Conservation (phyloP, 1,284 basidiomycete species). For the Takashimella koratensis region DNA sequence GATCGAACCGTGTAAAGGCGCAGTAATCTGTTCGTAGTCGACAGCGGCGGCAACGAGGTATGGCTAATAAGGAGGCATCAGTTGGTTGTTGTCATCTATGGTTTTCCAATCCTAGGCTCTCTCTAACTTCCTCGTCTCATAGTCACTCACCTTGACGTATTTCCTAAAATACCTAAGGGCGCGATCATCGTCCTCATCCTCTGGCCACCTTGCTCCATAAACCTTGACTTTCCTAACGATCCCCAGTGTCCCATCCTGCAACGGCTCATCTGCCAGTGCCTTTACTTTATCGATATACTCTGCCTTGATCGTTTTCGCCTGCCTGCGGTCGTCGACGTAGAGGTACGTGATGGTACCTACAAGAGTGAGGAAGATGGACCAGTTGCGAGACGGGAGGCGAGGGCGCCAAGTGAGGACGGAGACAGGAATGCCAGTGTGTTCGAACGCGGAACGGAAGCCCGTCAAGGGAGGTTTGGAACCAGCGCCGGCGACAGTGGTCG, state of each 20-base stretch:
- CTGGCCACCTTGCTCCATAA: constrained; percentile 85
- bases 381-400: constrained; percentile 78
- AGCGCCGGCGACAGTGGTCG: neutral
- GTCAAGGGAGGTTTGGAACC: constrained; percentile 15
- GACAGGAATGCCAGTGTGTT: constrained; percentile 52
- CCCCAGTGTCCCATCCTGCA: constrained; percentile 59
- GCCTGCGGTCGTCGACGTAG: constrained; percentile 78
- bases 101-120: no score
- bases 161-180: constrained; percentile 84
- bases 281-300: constrained; percentile 77
- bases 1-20: constrained; percentile 81
- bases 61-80: constrained; percentile 62
- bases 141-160: constrained; percentile 84
- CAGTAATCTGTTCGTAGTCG: constrained; percentile 80
- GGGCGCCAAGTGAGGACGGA: constrained; percentile 51
- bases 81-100: no score
- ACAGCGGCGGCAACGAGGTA: constrained; percentile 89
- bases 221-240: constrained; percentile 78
- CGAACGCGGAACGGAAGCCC: constrained; percentile 45
- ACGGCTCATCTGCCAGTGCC: constrained; percentile 65
- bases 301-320: constrained; percentile 71
- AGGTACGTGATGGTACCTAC: constrained; percentile 66
- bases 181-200: constrained; percentile 87
- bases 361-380: constrained; percentile 77
- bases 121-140: no score